Evolutionary conservation across 352 stramenopile genomes (phyloP).

Genomic region (Phytophthora niederhauseri): DNA sequence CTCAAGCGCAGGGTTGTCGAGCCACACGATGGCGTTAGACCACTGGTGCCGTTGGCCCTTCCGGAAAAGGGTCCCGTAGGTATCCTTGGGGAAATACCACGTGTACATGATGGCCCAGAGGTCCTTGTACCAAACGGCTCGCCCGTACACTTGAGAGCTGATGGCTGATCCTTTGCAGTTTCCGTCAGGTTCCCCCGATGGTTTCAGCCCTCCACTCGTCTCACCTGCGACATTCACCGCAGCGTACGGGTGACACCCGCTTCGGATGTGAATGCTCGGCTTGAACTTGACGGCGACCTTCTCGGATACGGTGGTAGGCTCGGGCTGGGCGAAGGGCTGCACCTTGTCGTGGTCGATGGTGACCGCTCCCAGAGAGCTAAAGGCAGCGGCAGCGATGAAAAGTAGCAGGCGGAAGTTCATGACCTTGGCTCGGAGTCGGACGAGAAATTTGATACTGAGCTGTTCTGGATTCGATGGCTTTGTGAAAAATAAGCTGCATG

Average conservation of each 20-base stretch:
- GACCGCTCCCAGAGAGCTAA: background rate
- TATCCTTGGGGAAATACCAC: slow-evolving; percentile 51
- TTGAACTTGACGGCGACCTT: slow-evolving; percentile 2
- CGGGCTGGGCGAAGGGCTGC: slow-evolving; percentile 1
- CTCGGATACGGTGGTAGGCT: background rate
- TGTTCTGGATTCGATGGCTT: too few species aligned
- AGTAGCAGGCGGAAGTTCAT: background rate
- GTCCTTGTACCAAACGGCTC: slow-evolving; percentile 13
- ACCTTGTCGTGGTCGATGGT: slow-evolving; percentile 1
- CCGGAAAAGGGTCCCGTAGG: background rate
- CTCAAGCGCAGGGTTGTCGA: slow-evolving; percentile 31
- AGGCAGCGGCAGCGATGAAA: background rate
- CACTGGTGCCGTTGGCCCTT: slow-evolving; percentile 32
- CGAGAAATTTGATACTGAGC: too few species aligned
- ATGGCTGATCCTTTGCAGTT: slow-evolving; percentile 7
- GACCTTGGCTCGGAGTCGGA: background rate
- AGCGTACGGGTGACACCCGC: background rate
- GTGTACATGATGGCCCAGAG: slow-evolving; percentile 33
- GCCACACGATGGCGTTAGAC: slow-evolving; percentile 40
- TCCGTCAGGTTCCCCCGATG: background rate
- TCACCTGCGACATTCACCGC: slow-evolving; percentile 6
- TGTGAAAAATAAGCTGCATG: too few species aligned
- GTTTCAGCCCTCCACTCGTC: slow-evolving; percentile 12
- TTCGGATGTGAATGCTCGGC: background rate
- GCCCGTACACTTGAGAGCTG: slow-evolving; percentile 15